phyloP scores from a whole-genome alignment of 148 eudicot genomes.

The Arbutus unedo region DNA sequence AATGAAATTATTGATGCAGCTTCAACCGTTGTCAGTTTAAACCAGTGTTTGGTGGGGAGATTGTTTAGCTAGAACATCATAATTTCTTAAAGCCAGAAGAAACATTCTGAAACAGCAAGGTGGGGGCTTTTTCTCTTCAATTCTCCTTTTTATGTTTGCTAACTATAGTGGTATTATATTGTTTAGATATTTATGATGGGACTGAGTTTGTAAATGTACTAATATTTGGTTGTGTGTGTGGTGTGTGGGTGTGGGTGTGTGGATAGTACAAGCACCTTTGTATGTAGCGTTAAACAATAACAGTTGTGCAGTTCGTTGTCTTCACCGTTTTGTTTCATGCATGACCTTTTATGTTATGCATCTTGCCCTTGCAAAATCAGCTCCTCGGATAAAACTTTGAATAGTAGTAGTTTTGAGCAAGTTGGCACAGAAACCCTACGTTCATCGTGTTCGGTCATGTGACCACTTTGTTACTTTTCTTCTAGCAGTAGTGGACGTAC shows the following conservation, averaged over 20 bases:
- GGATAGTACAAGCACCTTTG: background rate
- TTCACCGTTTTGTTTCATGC: background rate
- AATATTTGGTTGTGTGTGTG: background rate
- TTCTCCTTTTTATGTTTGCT: background rate
- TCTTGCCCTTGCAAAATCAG: background rate
- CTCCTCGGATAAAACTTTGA: background rate
- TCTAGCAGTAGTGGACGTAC: background rate
- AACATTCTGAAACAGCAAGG: slow-evolving; percentile 21
- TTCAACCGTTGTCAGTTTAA: slow-evolving; percentile 65
- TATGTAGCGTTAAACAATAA: background rate
- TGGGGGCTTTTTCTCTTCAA: background rate
- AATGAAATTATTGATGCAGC: slow-evolving; percentile 36
- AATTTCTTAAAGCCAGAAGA: slow-evolving; percentile 55
- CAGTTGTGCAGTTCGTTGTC: background rate
- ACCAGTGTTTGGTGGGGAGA: slow-evolving; percentile 59
- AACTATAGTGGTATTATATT: background rate
- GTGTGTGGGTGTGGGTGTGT: too few species aligned
- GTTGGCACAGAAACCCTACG: background rate
- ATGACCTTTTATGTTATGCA: background rate
- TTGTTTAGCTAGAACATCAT: slow-evolving; percentile 46
- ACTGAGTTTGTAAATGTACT: slow-evolving; percentile 12
- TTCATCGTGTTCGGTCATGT: background rate
- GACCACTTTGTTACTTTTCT: background rate
- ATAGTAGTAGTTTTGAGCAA: background rate
- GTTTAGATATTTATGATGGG: background rate